Percentiles rank a stretch among this genome's conserved stretches.
phyloP scores from a whole-genome alignment of 2,329 filamentous ascomycete genomes.

The Arthrobotrys musiformis region DNA sequence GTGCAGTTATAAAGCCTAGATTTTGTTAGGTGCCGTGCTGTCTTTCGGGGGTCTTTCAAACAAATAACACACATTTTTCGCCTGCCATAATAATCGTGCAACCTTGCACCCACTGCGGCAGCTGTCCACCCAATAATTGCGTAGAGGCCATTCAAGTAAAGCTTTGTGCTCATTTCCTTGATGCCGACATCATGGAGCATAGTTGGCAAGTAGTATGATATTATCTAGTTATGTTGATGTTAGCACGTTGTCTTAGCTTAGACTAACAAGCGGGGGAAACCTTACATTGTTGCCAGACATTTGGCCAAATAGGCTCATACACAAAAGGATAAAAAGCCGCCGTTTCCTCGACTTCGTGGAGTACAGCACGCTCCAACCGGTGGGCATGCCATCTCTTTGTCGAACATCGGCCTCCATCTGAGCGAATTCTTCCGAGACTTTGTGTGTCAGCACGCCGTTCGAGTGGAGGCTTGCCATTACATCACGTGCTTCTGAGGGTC shows the following conservation, averaged over 20 bases:
- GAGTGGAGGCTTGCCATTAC: constrained; percentile 71
- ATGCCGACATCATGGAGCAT: constrained; percentile 65
- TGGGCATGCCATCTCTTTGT: constrained; percentile 26
- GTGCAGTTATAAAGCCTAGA: constrained; percentile 60
- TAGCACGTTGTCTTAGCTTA: too few relatives aligned
- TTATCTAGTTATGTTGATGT: constrained; percentile 25
- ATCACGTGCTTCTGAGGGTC: constrained; percentile 65
- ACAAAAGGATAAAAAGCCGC: constrained; percentile 65
- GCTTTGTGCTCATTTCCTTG: constrained; percentile 62
- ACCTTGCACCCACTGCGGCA: constrained; percentile 62
- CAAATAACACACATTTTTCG: constrained; percentile 61
- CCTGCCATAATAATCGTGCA: constrained; percentile 64
- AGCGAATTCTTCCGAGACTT: constrained; percentile 42
- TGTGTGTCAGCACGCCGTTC: constrained; percentile 64
- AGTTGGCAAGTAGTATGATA: constrained; percentile 63
- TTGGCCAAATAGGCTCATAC: constrained; percentile 68
- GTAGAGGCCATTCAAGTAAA: constrained; percentile 65
- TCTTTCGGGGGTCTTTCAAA: neutral
- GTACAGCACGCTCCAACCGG: constrained; percentile 58
- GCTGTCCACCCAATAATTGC: constrained; percentile 64
- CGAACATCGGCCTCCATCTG: constrained; percentile 42
- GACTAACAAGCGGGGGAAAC: constrained; percentile 57
- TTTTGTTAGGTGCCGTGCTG: neutral
- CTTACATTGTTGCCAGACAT: constrained; percentile 66
- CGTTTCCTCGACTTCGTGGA: constrained; percentile 60